Conservation (phyloP, 1,284 basidiomycete genomes). For the Cryptococcus wingfieldii region DNA sequence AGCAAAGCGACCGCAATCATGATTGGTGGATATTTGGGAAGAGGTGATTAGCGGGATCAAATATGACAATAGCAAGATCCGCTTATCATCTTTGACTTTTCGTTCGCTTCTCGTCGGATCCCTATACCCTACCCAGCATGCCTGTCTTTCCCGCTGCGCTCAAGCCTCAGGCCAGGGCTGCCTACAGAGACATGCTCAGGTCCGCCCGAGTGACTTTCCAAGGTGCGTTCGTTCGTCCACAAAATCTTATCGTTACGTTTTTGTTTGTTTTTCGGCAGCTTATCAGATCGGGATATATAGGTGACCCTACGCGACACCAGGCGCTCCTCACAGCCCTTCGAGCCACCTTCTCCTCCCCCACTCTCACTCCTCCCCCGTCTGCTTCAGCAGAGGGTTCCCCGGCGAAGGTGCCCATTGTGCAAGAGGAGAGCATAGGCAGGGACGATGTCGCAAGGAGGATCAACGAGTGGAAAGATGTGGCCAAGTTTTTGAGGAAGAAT, state of each 20-base stretch:
- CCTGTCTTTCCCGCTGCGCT: slow-evolving; percentile 31
- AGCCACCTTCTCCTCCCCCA: slow-evolving; percentile 39
- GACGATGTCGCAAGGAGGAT: slow-evolving; percentile 40
- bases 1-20: too few species aligned
- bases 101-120: background rate
- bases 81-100: background rate
- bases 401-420: slow-evolving; percentile 1
- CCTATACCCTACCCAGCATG: slow-evolving; percentile 11
- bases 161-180: slow-evolving; percentile 35
- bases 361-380: slow-evolving; percentile 26
- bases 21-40: background rate
- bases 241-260: background rate
- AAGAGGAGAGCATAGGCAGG: slow-evolving; percentile 13
- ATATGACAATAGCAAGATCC: background rate
- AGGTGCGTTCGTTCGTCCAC: slow-evolving; percentile 17
- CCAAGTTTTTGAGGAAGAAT: slow-evolving; percentile 41
- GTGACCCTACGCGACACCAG: slow-evolving; percentile 34
- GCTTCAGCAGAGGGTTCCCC: slow-evolving; percentile 12
- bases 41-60: background rate
- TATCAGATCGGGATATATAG: slow-evolving; percentile 7
- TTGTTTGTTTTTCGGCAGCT: too few species aligned
- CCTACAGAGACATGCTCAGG: slow-evolving; percentile 42
- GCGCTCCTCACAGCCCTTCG: slow-evolving; percentile 33
- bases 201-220: slow-evolving; percentile 43
- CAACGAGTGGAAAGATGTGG: slow-evolving; percentile 46